A percentile compares a stretch with the other conserved stretches of the same genome.
phyloP scores from a whole-genome alignment of 441 rosid genomes.

The Bocquillonia castaneifolia region DNA sequence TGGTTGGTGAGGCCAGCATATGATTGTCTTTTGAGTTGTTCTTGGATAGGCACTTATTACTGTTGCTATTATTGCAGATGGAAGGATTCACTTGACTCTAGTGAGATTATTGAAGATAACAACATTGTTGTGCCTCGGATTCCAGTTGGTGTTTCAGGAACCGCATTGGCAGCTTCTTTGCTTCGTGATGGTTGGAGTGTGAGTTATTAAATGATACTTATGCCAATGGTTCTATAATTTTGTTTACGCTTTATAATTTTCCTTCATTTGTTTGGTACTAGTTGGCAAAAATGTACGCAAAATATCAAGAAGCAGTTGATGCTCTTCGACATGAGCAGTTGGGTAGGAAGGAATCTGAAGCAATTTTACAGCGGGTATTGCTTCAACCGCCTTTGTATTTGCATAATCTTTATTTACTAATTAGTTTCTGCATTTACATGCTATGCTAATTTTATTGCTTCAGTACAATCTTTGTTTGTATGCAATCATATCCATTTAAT shows the following conservation, averaged over 20 bases:
- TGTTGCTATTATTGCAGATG: conserved; percentile 34
- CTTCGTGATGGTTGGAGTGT: conserved; percentile 99
- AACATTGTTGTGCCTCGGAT: conserved; percentile 54
- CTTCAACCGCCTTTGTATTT: neutral
- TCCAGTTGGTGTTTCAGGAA: conserved; percentile 91
- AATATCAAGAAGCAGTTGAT: conserved; percentile 98
- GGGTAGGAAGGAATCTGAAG: conserved; percentile 94
- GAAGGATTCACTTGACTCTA: conserved; percentile 33
- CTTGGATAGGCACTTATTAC: neutral
- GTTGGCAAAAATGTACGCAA: conserved; percentile 91
- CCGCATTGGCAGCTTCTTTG: conserved; percentile 91
- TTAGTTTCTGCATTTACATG: neutral
- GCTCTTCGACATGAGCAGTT: conserved; percentile 91
- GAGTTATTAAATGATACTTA: conserved; percentile 31
- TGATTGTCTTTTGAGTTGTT: neutral
- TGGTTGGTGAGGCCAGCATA: neutral
- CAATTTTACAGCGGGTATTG: conserved; percentile 79
- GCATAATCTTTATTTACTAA: neutral
- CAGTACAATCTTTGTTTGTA: neutral
- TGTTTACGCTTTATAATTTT: neutral
- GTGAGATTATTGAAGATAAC: conserved; percentile 44
- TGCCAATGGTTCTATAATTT: conserved; percentile 11
- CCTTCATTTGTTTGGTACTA: conserved; percentile 27
- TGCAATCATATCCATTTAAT: neutral
- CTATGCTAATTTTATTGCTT: neutral